Base-by-base conservation (phyloP, 2,329 filamentous ascomycete genomes). In the Venturia asperata region DNA sequence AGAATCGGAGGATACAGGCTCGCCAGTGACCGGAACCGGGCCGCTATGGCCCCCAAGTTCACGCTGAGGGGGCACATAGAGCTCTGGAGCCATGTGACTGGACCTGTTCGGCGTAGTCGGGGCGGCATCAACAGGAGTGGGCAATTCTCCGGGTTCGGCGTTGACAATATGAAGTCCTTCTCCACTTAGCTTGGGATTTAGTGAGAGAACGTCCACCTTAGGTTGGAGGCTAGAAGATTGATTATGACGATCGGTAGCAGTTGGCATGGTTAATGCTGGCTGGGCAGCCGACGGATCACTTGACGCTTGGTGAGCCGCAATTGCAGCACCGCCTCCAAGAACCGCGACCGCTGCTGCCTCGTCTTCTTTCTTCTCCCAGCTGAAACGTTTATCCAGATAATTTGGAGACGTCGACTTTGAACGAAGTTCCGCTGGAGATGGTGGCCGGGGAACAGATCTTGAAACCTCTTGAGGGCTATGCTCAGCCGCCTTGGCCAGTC, bases 371-470 rank as follows among this genome's bases (percentile, higher is more conserved):
- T 71, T 71, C 67, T 77, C 76, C 73, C 75, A 77, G 65, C 73
- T 75, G 63, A 77, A 77, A 3, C 74, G 70, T 49, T 75, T 72
- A 55, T 72, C 69, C 9, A 77, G 68, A 6, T 70, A 58, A 63
- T 34, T 64, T 66, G n/a, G 69, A 67, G 19, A 66, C 9, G 52
- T n/a, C 52, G 52, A 58, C 24, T 58, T 58, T 34, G 52, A 34
- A 34, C 52, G 52, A n/a, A n/a, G 52, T 65, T 37, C 60, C 6
- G 47, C 13, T 4, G 58, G 47, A 13, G 55, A 24, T 30, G 41
- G 37, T 42, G 67, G 41, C 19, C 39, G 27, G 19, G 5, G 7
- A 11, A 62, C 42, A 63, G 34, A 19, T 17, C 27, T n/a, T 10
- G 30, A 61, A 9, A 66, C 63, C n/a, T 62, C 34, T 37, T 67